phyloP scores from a whole-genome alignment of 2,329 filamentous ascomycete species.

The Aspergillus melleus region DNA sequence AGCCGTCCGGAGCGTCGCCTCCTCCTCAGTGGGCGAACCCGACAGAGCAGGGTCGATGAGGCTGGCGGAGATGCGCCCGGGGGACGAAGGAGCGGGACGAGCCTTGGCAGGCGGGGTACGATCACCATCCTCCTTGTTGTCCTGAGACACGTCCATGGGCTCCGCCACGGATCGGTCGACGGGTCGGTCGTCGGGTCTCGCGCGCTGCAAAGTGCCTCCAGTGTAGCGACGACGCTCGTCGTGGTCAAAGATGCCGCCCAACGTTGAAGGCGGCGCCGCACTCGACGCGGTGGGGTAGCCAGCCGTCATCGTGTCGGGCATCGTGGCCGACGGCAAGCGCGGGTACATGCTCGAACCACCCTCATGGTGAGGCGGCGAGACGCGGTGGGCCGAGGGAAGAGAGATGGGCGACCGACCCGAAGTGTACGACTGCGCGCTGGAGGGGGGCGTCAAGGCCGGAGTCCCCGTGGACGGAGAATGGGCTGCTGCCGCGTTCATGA shows the following conservation, averaged over 20 bases:
- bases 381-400: conserved; percentile 51
- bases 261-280: conserved; percentile 61
- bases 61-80: conserved; percentile 34
- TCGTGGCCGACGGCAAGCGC: conserved; percentile 59
- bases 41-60: conserved; percentile 46
- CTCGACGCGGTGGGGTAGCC: conserved; percentile 52
- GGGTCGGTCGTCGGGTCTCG: conserved; percentile 44
- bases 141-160: conserved; percentile 38
- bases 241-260: conserved; percentile 60
- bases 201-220: conserved; percentile 59
- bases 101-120: conserved; percentile 36
- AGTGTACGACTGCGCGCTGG: conserved; percentile 62
- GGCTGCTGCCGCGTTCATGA: conserved; percentile 41
- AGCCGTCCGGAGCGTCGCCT: conserved; percentile 36
- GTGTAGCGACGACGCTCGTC: conserved; percentile 63
- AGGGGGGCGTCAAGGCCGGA: conserved; percentile 63
- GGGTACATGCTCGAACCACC: conserved; percentile 61
- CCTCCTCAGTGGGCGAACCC: conserved; percentile 30
- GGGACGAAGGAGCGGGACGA: conserved; percentile 15
- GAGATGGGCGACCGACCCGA: conserved; percentile 63
- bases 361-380: conserved; percentile 50
- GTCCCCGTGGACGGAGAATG: conserved; percentile 54
- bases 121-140: conserved; percentile 30
- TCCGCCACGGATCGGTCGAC: conserved; percentile 31
- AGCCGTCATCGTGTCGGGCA: conserved; percentile 55